Base-by-base conservation (phyloP, 345 rosid genomes). In the Salix brachista region DNA sequence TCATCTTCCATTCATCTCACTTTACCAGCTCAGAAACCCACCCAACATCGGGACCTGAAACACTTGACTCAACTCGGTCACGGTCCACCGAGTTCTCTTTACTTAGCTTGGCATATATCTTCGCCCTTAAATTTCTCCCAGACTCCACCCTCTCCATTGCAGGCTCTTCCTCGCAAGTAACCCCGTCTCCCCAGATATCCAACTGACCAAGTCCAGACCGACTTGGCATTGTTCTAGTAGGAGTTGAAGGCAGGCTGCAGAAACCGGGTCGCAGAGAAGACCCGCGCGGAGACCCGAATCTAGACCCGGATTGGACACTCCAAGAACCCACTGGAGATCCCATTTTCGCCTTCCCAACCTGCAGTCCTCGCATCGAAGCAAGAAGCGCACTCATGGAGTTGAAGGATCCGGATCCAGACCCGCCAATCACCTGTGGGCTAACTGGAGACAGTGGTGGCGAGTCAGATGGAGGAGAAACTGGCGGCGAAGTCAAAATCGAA, bases 121-220 rank as follows among this genome's bases (percentile, higher is more conserved):
- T 81, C 2, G 87, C 92, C 76, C 94, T 82, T 16, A 91, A 32
- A 64, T 85, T 88, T 67, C 85, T 88, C 23, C 92, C 95, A 19
- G 95, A 91, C 70, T 91, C 95, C 44, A 91, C 92, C 37, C 91
- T 65, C 71, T 86, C 91, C 95, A 91, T 87, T 37, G 83, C 80
- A 25, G 89, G 86, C 66, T 83, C 88, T 54, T 90, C 91, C 50
- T 77, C 84, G 4, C 78, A 26, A 23, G 28, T 9, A 3, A 4
- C 4, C 2, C 74, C 71, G 42, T n/a, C 39, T 2, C 88, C 92
- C 90, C 90, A 84, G 13, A 83, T n/a, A 6, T 88, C 88, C 1
- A 64, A 11, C 25, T 78, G 80, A 6, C 75, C 68, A 0, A 60
- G 12, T 17, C 82, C 74, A 18, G 80, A 71, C 25, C 85, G 81